Percentiles rank a stretch among this genome's conserved stretches.
These are phyloP conservation scores for Citrus maxima DNA, from an alignment of 345 rosid species.

Conservation along the genomic window DNA sequence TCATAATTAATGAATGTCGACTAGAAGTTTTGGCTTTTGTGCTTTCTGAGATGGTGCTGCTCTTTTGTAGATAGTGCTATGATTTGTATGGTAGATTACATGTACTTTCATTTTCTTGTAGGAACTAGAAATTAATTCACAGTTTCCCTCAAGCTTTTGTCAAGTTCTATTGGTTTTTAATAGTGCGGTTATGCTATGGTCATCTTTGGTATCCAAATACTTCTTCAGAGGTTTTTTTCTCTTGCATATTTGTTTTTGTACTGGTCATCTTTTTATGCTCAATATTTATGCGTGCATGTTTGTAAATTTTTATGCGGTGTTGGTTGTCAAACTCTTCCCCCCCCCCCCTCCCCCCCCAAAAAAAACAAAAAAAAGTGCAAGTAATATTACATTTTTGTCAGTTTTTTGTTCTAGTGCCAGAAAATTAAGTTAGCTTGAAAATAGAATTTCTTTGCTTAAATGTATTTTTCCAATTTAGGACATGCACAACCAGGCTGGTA, in stretches of 20 bases:
- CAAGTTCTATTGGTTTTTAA: neutral
- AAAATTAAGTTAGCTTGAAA: neutral
- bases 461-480: constrained; percentile 50
- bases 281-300: neutral
- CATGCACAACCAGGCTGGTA: constrained; percentile 94
- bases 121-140: neutral
- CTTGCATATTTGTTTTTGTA: neutral
- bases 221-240: neutral
- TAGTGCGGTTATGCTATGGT: neutral
- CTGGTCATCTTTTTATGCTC: neutral
- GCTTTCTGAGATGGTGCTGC: neutral
- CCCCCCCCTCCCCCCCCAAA: too few relatives aligned
- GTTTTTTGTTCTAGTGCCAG: neutral
- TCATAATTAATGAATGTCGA: neutral
- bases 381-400: neutral
- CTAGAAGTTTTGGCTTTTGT: neutral
- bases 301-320: neutral
- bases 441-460: neutral
- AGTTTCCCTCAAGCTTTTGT: neutral
- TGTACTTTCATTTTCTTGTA: neutral
- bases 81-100: neutral
- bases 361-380: too few relatives aligned
- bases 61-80: neutral
- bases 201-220: neutral
- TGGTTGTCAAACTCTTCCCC: neutral